phyloP scores from a whole-genome alignment of 495 filamentous ascomycete genomes.

The Aspergillus diversus region DNA sequence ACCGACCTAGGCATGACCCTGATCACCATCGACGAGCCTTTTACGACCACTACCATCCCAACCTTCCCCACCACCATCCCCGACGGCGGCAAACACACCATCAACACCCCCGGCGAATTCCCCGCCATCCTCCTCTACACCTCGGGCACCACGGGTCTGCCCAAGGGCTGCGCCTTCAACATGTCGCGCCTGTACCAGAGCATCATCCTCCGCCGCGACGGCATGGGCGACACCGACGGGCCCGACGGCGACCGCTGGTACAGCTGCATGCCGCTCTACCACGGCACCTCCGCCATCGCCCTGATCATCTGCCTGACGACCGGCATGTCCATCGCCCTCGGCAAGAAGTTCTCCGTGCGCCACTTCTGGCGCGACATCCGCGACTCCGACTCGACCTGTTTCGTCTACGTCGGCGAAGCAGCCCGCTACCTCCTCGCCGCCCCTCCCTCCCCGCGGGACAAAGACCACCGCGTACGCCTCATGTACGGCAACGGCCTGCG shows the following conservation, averaged over 20 bases:
- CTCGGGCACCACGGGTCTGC: conserved; percentile 69
- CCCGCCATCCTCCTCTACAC: conserved; percentile 71
- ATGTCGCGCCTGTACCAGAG: conserved; percentile 39
- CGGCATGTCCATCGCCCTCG: conserved; percentile 68
- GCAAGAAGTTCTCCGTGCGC: conserved; percentile 68
- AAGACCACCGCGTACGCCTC: conserved; percentile 63
- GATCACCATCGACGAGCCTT: conserved; percentile 50
- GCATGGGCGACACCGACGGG: conserved; percentile 36
- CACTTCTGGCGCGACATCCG: conserved; percentile 77
- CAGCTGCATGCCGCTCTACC: conserved; percentile 80
- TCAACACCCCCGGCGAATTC: conserved; percentile 48
- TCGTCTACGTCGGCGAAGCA: conserved; percentile 85
- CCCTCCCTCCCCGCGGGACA: conserved; percentile 65
- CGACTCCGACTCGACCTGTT: conserved; percentile 67
- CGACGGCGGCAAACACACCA: conserved; percentile 47
- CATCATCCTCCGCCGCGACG: conserved; percentile 29
- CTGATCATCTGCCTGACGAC: conserved; percentile 56
- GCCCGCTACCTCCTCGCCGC: conserved; percentile 74
- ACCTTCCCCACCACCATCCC: conserved; percentile 51
- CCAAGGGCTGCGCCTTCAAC: conserved; percentile 63
- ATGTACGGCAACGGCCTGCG: conserved; percentile 81
- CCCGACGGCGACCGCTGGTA: conserved; percentile 67
- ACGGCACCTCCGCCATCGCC: conserved; percentile 69
- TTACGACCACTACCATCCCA: conserved; percentile 53
- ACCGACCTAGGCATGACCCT: conserved; percentile 57